These are phyloP conservation scores for Truncatella angustata DNA, from an alignment of 2,329 filamentous ascomycete genomes.

Conservation along the genomic window DNA sequence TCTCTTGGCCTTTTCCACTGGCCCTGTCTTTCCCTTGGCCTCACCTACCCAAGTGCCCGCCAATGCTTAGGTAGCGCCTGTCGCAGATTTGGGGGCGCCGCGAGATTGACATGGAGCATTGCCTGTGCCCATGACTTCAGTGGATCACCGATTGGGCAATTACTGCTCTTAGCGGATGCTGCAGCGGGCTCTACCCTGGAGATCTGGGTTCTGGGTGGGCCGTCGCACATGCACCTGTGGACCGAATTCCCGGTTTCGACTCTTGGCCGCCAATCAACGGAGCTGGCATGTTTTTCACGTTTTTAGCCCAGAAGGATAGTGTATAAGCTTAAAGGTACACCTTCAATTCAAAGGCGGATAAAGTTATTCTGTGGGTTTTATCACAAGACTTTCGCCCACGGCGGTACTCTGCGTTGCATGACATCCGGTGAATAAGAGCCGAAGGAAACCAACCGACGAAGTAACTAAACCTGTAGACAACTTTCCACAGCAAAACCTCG, in stretches of 20 bases:
- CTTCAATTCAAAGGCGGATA: conserved; percentile 1
- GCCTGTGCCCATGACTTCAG: background rate
- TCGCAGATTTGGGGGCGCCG: conserved; percentile 9
- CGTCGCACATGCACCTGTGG: conserved; percentile 5
- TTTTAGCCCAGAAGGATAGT: background rate
- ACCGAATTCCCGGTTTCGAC: background rate
- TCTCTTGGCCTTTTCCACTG: background rate
- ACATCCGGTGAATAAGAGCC: too few relatives aligned
- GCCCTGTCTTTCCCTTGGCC: too few relatives aligned
- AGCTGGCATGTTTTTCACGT: background rate
- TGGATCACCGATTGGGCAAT: background rate
- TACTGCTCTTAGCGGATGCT: background rate
- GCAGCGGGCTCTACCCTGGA: conserved; percentile 1
- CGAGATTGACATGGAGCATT: conserved; percentile 7
- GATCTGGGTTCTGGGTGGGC: background rate
- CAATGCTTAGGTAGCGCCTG: background rate
- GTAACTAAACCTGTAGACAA: too few relatives aligned
- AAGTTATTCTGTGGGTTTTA: conserved; percentile 5
- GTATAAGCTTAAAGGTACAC: conserved; percentile 3
- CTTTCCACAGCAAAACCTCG: too few relatives aligned
- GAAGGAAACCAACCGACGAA: too few relatives aligned
- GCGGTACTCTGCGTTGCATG: too few relatives aligned
- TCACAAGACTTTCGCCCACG: too few relatives aligned
- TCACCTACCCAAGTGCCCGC: too few relatives aligned
- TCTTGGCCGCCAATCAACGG: conserved; percentile 7